phyloP scores from a whole-genome alignment of 208 protist species.

The Endotrypanum monterogeii region DNA sequence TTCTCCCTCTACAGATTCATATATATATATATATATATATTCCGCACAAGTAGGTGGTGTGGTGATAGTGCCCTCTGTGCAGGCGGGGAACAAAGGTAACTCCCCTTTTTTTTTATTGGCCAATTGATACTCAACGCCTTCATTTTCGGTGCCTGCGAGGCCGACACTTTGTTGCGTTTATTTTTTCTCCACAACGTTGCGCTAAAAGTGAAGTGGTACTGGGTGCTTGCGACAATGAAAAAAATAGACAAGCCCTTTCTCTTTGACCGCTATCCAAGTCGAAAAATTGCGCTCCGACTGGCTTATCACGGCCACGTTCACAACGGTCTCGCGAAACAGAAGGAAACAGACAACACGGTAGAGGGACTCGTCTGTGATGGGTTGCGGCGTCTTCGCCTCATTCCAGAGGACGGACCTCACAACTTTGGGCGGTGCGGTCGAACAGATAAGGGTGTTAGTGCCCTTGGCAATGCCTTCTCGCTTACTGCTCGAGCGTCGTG shows the following conservation, averaged over 20 bases:
- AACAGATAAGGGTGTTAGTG: slow-evolving; percentile 91
- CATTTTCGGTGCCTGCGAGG: not conserved
- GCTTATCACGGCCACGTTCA: slow-evolving; percentile 88
- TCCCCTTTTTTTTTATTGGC: too few species aligned
- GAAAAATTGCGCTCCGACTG: slow-evolving; percentile 84
- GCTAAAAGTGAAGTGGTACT: not conserved
- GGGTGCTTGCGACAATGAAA: slow-evolving; percentile 25
- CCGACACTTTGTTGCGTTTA: not conserved
- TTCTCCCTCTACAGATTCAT: not conserved
- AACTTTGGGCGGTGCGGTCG: slow-evolving; percentile 81
- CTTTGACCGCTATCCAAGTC: slow-evolving; percentile 66
- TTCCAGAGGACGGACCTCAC: slow-evolving; percentile 59
- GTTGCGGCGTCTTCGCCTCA: slow-evolving; percentile 58
- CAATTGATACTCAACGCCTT: not conserved
- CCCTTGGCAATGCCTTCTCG: slow-evolving; percentile 82
- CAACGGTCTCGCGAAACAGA: slow-evolving; percentile 84
- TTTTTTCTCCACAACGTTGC: not conserved
- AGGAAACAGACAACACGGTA: slow-evolving; percentile 83
- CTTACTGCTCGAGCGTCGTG: slow-evolving; percentile 70
- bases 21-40: too few species aligned
- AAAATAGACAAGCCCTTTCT: slow-evolving; percentile 54
- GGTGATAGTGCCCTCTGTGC: too few species aligned
- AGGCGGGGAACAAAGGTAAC: too few species aligned
- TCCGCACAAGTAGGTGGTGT: too few species aligned
- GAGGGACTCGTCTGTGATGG: slow-evolving; percentile 62